Evolutionary conservation across 192 early-diverging fungal species (phyloP), one percentile per base, ranked within the genome.

Genomic region (Chytriomyces hyalinus): DNA sequence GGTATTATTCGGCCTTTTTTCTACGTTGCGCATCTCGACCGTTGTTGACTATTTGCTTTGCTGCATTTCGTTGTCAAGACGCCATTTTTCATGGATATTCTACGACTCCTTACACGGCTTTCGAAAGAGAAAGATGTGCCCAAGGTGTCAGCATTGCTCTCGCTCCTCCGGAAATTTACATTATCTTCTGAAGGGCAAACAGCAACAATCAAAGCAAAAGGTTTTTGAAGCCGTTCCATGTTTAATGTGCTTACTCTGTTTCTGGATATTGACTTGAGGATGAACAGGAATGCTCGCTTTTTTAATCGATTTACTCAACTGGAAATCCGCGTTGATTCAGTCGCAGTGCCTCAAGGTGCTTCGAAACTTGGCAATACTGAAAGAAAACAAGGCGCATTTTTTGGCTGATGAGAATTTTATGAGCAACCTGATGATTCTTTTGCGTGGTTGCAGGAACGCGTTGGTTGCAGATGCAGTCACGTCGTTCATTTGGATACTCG

Each of bases 351-450:
- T 85, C 62, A 65, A 48, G 26, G 53, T 85, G 5, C 75, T 83
- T 15, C 46, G 73, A 28, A 80, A 81, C 57, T 65, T 85, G 64
- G 80, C 80, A 17, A 48, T 69, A 15, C 20, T 57, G 43, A 81
- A 73, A 47, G 84, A 85, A 63, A 84, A 79, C 60, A 81, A 84
- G 65, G 24, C 80, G 4, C 73, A 77, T 73, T 84, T 85, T 65
- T 20, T 84, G 17, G 50, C 75, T 1, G 67, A 76, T 59, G 82
- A 78, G 63, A 67, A 72, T 60, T 76, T 61, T 9, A 45, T 78
- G 20, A 53, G 61, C n/a, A 44, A 46, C 9, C 36, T 76, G 66
- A 24, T 68, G 22, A 13, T 10, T 6, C 43, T 70, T 13, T 49
- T 80, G 46, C 61, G 78, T 6, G 36, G 50, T n/a, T 59, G 62